Evolutionary conservation across 148 eudicot species (phyloP).

Genomic region (Fagopyrum homotropicum): DNA sequence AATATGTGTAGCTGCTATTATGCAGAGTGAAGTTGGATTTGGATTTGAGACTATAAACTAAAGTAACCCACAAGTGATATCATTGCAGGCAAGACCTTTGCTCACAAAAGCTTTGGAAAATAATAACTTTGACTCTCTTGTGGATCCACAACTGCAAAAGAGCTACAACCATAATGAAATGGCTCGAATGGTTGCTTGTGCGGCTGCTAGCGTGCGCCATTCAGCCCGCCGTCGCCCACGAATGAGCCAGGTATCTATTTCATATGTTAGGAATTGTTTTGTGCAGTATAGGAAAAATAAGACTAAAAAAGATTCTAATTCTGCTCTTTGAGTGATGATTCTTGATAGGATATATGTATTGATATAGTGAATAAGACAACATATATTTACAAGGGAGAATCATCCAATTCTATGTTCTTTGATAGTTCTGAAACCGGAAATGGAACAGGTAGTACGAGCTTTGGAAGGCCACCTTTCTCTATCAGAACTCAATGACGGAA

Average conservation of each 20-base stretch:
- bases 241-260: constrained; percentile 76
- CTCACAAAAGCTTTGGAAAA: constrained; percentile 77
- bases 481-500: constrained; percentile 52
- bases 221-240: constrained; percentile 80
- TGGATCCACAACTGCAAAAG: constrained; percentile 45
- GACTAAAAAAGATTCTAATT: too few relatives aligned
- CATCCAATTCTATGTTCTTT: too few relatives aligned
- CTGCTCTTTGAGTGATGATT: too few relatives aligned
- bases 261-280: too few relatives aligned
- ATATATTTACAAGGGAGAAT: too few relatives aligned
- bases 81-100: constrained; percentile 79
- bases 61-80: neutral
- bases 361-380: too few relatives aligned
- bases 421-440: neutral
- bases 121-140: constrained; percentile 61
- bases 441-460: constrained; percentile 60
- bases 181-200: constrained; percentile 93
- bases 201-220: constrained; percentile 94
- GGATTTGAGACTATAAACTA: too few relatives aligned
- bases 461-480: constrained; percentile 62
- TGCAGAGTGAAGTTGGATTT: neutral
- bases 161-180: constrained; percentile 57
- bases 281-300: too few relatives aligned
- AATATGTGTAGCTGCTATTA: constrained; percentile 15
- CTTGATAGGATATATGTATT: too few relatives aligned